Conservation (phyloP, 169 alveolate genomes). For the Plasmodium vinckei region DNA sequence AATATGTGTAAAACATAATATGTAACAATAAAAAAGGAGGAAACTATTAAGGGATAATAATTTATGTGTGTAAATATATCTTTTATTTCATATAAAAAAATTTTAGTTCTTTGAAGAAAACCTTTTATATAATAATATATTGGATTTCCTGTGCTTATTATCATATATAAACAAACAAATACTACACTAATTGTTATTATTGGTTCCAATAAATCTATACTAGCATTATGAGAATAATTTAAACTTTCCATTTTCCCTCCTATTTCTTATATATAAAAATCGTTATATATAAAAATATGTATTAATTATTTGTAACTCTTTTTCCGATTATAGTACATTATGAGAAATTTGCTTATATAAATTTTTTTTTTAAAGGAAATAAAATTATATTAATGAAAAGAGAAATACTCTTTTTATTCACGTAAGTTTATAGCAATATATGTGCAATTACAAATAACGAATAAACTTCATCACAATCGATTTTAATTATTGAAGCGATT, state of each 20-base stretch:
- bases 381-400: no score
- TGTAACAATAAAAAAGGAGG: conserved; percentile 60
- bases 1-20: conserved; percentile 40
- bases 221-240: conserved; percentile 10
- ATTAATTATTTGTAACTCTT: no score
- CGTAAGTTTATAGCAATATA: no score
- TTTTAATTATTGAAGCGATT: no score
- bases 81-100: conserved; percentile 54
- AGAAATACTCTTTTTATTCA: no score
- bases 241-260: conserved; percentile 24
- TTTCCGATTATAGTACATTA: no score
- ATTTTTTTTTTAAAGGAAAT: no score
- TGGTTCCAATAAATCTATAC: conserved; percentile 47
- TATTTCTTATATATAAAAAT: background rate
- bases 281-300: background rate
- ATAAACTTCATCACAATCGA: no score
- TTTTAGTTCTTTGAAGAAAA: conserved; percentile 32
- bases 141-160: conserved; percentile 50
- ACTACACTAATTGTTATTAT: conserved; percentile 47
- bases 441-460: no score
- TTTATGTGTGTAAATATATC: conserved; percentile 62
- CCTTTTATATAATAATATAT: conserved; percentile 28
- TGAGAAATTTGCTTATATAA: no score
- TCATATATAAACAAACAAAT: conserved; percentile 62
- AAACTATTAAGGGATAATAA: conserved; percentile 55